A percentile compares a stretch with the other conserved stretches of the same genome.
Evolutionary conservation across 169 alveolate genomes (phyloP).

Genomic region (Plasmodium gaboni): DNA sequence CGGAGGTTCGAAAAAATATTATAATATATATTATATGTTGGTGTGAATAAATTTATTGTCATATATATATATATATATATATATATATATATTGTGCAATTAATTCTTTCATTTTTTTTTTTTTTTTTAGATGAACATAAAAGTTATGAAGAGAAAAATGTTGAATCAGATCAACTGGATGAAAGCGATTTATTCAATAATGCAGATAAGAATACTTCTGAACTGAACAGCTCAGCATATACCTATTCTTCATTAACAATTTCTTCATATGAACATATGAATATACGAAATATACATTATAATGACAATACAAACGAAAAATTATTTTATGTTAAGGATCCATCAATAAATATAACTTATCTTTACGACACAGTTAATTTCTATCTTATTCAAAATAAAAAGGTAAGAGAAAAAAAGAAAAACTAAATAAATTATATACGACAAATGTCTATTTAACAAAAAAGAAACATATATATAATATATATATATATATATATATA

Average conservation of each 20-base stretch:
- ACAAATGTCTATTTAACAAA: no score
- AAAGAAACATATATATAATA: not conserved
- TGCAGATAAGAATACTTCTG: conserved; percentile 15
- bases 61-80: not conserved
- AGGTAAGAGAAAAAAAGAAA: conserved; percentile 15
- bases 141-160: conserved; percentile 13
- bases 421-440: not conserved
- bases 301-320: conserved; percentile 50
- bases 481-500: not conserved
- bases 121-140: not conserved
- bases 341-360: conserved; percentile 48
- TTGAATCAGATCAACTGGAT: conserved; percentile 8
- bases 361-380: conserved; percentile 33
- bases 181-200: conserved; percentile 39
- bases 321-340: conserved; percentile 49
- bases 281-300: conserved; percentile 33
- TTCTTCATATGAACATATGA: conserved; percentile 33
- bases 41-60: not conserved
- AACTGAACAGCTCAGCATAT: conserved; percentile 53
- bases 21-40: not conserved
- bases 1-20: conserved; percentile 10
- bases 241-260: conserved; percentile 67
- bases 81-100: not conserved
- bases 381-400: conserved; percentile 17
- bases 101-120: not conserved